phyloP scores from a whole-genome alignment of 495 filamentous ascomycete species.

The Cercophora samala region DNA sequence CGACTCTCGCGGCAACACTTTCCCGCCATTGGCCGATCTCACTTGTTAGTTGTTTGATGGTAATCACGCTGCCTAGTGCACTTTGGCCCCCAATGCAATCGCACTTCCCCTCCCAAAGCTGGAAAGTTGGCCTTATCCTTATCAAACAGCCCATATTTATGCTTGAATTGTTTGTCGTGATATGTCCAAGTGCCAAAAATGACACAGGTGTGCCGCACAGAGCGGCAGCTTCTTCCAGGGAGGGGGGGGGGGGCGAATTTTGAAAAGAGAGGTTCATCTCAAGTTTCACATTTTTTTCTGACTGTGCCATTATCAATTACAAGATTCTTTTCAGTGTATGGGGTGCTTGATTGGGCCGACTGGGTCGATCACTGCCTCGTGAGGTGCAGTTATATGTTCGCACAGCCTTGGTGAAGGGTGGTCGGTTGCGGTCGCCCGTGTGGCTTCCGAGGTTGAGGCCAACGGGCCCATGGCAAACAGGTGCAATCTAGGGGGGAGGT shows the following conservation, averaged over 20 bases:
- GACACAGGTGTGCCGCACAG: background rate
- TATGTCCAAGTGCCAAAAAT: background rate
- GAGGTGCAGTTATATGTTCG: background rate
- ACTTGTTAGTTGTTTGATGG: background rate
- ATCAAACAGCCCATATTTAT: background rate
- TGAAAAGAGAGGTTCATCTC: no score
- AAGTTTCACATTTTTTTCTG: background rate
- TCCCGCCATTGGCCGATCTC: background rate
- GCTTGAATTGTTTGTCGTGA: background rate
- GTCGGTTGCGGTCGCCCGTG: background rate
- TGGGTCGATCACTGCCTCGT: background rate
- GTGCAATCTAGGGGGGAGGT: background rate
- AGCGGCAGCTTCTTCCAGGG: background rate
- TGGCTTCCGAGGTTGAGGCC: background rate
- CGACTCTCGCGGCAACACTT: no score
- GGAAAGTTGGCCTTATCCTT: no score
- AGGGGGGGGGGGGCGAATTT: no score
- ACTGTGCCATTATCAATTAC: background rate
- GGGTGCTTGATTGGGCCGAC: background rate
- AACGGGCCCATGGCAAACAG: background rate
- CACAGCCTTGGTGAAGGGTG: background rate
- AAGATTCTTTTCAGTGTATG: background rate
- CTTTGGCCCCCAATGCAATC: background rate
- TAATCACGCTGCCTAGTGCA: background rate
- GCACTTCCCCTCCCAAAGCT: background rate